Conservation (phyloP, 768 basidiomycete species). For the Krasilnikovozyma curviuscula region DNA sequence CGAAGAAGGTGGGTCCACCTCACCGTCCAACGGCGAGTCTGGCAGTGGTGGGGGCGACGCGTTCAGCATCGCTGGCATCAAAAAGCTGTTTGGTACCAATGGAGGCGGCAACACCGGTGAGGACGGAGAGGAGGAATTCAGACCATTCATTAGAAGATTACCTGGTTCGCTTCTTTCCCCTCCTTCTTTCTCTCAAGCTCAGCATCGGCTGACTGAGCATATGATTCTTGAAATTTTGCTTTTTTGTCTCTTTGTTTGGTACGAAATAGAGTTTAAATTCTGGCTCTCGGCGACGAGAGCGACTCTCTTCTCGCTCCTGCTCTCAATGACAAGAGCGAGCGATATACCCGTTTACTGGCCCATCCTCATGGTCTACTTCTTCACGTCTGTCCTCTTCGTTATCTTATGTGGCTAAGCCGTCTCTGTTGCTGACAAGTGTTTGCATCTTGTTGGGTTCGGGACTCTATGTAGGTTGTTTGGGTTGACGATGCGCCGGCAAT, state of each 20-base stretch:
- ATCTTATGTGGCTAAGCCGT: conserved; percentile 59
- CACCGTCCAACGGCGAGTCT: conserved; percentile 25
- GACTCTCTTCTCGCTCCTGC: conserved; percentile 55
- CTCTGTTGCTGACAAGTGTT: conserved; percentile 74
- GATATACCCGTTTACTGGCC: conserved; percentile 99
- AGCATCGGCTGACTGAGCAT: neutral
- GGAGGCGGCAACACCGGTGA: conserved; percentile 23
- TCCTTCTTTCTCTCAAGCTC: neutral
- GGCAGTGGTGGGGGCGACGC: conserved; percentile 10
- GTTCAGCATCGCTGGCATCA: conserved; percentile 4
- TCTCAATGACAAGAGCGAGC: conserved; percentile 64
- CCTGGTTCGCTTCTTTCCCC: conserved; percentile 32
- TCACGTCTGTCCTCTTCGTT: conserved; percentile 54
- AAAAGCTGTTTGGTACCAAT: conserved; percentile 21
- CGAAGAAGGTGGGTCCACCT: conserved; percentile 60
- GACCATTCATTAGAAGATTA: conserved; percentile 83
- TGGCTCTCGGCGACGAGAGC: conserved; percentile 82
- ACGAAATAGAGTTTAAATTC: conserved; percentile 30
- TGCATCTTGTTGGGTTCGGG: neutral
- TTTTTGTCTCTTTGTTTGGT: neutral
- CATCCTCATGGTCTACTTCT: conserved; percentile 92
- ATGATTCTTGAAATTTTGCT: too few relatives aligned
- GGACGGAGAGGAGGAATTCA: conserved; percentile 77
- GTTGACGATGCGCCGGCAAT: conserved; percentile 11
- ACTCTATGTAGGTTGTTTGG: conserved; percentile 3